These are phyloP conservation scores for Coniochaeta ligniaria DNA, from an alignment of 2,329 filamentous ascomycete genomes.

Conservation along the genomic window DNA sequence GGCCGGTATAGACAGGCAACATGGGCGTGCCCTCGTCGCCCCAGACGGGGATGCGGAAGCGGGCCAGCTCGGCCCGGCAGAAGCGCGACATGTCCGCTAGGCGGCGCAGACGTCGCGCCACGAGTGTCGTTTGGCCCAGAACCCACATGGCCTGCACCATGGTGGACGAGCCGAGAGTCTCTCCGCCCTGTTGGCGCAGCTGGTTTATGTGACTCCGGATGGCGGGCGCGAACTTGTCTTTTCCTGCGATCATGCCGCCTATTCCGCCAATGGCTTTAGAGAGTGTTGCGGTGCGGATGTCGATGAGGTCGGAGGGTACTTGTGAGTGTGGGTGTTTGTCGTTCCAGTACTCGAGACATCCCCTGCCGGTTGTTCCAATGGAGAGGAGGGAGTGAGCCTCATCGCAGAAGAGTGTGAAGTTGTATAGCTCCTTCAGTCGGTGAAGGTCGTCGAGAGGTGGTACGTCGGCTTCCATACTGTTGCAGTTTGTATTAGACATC, in stretches of 20 bases:
- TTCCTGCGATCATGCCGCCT: constrained; percentile 8
- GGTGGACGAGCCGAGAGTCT: constrained; percentile 4
- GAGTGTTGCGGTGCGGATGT: constrained; percentile 9
- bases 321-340: constrained; percentile 5
- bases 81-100: constrained; percentile 4
- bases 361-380: constrained; percentile 8
- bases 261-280: constrained; percentile 10
- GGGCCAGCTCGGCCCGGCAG: constrained; percentile 5
- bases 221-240: neutral
- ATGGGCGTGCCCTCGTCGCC: constrained; percentile 5
- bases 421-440: constrained; percentile 6
- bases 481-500: neutral
- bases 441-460: neutral
- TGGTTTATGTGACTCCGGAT: neutral
- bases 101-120: constrained; percentile 2
- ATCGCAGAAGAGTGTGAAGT: constrained; percentile 10
- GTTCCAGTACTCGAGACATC: constrained; percentile 11
- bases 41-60: constrained; percentile 7
- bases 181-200: neutral
- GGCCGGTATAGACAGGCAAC: constrained; percentile 6
- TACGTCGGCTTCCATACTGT: constrained; percentile 6
- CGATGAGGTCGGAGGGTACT: constrained; percentile 7
- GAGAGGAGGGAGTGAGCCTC: constrained; percentile 11
- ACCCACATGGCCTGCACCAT: constrained; percentile 9
- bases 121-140: constrained; percentile 5